phyloP scores from a whole-genome alignment of 192 early-diverging fungal species.

The Dissophora ornata region DNA sequence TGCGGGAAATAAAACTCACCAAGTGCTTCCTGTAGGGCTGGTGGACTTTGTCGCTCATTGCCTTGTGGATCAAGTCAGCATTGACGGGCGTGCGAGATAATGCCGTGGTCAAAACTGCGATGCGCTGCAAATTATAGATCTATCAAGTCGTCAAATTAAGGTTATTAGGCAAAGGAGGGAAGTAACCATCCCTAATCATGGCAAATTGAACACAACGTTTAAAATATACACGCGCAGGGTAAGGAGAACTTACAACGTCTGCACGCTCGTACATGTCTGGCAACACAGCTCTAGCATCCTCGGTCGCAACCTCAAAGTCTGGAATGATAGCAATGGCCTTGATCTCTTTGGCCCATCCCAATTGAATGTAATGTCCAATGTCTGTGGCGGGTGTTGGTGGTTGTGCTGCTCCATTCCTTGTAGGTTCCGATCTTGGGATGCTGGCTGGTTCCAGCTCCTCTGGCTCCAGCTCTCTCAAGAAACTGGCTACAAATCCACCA shows the following conservation, averaged over 20 bases:
- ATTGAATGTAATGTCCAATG: conserved; percentile 75
- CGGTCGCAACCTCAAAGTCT: conserved; percentile 93
- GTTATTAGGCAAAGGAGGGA: background rate
- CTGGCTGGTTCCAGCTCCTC: conserved; percentile 53
- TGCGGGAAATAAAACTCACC: conserved; percentile 60
- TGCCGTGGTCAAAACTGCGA: conserved; percentile 90
- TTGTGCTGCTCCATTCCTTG: conserved; percentile 49
- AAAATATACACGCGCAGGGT: background rate
- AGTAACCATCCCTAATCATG: too few species aligned
- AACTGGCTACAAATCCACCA: conserved; percentile 94
- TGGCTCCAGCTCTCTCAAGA: conserved; percentile 71
- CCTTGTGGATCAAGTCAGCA: conserved; percentile 84
- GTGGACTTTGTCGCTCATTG: conserved; percentile 97
- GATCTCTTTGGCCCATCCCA: conserved; percentile 77
- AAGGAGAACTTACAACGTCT: conserved; percentile 76
- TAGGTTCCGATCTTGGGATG: conserved; percentile 63
- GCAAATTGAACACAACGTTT: background rate
- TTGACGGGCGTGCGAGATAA: conserved; percentile 78
- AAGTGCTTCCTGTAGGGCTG: conserved; percentile 95
- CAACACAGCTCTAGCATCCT: conserved; percentile 88
- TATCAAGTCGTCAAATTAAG: conserved; percentile 28
- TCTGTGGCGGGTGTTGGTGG: conserved; percentile 67
- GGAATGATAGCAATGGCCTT: conserved; percentile 85
- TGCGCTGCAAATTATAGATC: conserved; percentile 93
- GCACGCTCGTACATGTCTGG: conserved; percentile 78